Evolutionary conservation across 257 asterid species (phyloP), one percentile per base, ranked within the genome.

Genomic region (Ophiorrhiza pumila): DNA sequence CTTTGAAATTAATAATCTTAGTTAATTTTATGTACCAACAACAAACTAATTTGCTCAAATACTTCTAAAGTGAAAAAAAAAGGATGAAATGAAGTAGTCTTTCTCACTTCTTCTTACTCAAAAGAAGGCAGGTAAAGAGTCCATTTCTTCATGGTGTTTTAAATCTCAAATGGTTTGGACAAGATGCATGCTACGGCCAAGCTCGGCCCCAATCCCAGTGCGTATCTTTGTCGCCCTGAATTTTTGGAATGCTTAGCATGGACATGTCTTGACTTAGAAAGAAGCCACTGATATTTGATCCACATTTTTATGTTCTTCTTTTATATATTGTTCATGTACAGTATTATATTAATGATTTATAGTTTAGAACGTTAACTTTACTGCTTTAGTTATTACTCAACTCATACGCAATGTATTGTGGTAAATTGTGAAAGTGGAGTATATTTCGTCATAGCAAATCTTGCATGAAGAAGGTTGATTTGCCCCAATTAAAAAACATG

Each of bases 101-200:
- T 13, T 72, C 70, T 47, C 18, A 73, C 29, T 25, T 78, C 11
- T 34, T 39, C 47, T 74, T 68, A 73, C 72, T 69, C 32, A 64
- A 56, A 56, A 70, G 58, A 74, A 74, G 75, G 73, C 39, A 60
- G 76, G 68, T 68, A 57, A 75, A 73, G 52, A 25, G 76, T 68
- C 62, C 0, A 29, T 37, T 49, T 75, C 65, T 58, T 34, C 68
- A 14, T 2, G 45, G 69, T 13, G 25, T 45, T 32, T 23, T 37
- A 22, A n/a, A 29, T 37, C 41, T 8, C 37, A 65, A 39, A 17
- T 37, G 71, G 62, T 15, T 27, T 2, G 31, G 32, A 8, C n/a
- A 41, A 17, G 11, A 7, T 11, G 67, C 9, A n/a, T 10, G 25
- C 27, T 22, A 50, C 7, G 20, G 9, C n/a, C n/a, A n/a, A n/a